Percentiles rank a stretch among this genome's conserved stretches.
These are phyloP conservation scores for Rutidosis leptorrhynchoides DNA, from an alignment of 129 eudicot genomes.

Conservation along the genomic window DNA sequence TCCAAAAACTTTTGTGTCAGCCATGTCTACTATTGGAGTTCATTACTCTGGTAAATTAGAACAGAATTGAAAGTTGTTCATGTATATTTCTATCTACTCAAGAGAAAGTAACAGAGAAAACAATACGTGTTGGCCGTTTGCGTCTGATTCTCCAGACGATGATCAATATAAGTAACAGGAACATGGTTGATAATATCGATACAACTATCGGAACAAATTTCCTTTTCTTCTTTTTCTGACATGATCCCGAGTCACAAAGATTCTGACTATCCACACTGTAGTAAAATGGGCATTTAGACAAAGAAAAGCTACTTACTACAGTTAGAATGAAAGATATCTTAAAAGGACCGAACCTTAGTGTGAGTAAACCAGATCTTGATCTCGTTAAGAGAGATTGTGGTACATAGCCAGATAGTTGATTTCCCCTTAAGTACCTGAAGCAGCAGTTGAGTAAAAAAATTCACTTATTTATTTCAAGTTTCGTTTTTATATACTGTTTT, in stretches of 20 bases:
- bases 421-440: conserved; percentile 30
- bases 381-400: conserved; percentile 31
- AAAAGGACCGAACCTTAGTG: conserved; percentile 21
- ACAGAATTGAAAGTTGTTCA: neutral
- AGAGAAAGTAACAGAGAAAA: neutral
- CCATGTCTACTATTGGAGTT: neutral
- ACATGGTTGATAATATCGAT: conserved; percentile 18
- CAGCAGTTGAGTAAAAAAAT: conserved; percentile 1
- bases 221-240: conserved; percentile 26
- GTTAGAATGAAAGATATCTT: neutral
- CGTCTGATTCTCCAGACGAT: conserved; percentile 30
- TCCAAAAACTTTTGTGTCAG: neutral
- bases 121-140: conserved; percentile 25
- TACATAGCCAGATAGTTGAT: conserved; percentile 29
- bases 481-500: neutral
- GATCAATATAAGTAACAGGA: conserved; percentile 20
- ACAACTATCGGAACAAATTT: conserved; percentile 26
- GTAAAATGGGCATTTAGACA: conserved; percentile 1
- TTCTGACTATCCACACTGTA: conserved; percentile 29
- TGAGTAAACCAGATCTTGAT: conserved; percentile 33
- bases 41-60: neutral
- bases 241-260: conserved; percentile 30
- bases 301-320: neutral
- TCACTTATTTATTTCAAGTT: neutral
- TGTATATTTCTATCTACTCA: neutral